Base-by-base conservation (phyloP, 2,329 filamentous ascomycete species). In the Lachnellula subtilissima region DNA sequence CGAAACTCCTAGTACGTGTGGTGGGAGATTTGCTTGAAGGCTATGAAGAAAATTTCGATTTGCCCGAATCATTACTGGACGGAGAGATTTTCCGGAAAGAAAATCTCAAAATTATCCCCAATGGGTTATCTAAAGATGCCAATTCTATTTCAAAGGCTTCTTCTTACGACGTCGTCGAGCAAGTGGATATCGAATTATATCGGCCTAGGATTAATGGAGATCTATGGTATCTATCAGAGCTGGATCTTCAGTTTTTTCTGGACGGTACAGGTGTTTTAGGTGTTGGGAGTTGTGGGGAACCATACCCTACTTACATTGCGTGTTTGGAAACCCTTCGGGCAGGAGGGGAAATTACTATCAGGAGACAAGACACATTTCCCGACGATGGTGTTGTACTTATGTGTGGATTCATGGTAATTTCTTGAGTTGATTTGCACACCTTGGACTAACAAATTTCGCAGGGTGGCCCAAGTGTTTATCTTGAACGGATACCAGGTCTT, bases 191-290 rank as follows among this genome's bases (percentile, higher is more conserved):
- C 8, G 45, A 54, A 42, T 51, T 54, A n/a, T 69, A 69, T 53
- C 73, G 68, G 3, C 83, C 83, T 1, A 73, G 73, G 0, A 75
- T 81, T 1, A 71, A 69, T 39, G 71, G 76, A n/a, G 75, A 81
- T 9, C 66, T 76, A 15, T 86, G 83, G 83, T 76, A 77, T 54
- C 68, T 86, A 40, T 80, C 74, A 11, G 81, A 85, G 62, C 79
- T 78, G 0, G 83, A 86, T 64, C 71, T 85, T 4, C 68, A 72
- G 32, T 85, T 78, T 72, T 79, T 86, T 36, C 70, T 79, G 0
- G 79, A 74, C 7, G 83, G 83, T 1, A 83, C 81, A 64, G 84
- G 84, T 59, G 80, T 86, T 51, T 74, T 86, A 0, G 83, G 81
- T 2, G 83, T 81, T 0, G 83, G 82, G 19, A 82, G 83, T 5